Conservation (phyloP, 1,284 basidiomycete genomes). For the Pholiota adiposa region DNA sequence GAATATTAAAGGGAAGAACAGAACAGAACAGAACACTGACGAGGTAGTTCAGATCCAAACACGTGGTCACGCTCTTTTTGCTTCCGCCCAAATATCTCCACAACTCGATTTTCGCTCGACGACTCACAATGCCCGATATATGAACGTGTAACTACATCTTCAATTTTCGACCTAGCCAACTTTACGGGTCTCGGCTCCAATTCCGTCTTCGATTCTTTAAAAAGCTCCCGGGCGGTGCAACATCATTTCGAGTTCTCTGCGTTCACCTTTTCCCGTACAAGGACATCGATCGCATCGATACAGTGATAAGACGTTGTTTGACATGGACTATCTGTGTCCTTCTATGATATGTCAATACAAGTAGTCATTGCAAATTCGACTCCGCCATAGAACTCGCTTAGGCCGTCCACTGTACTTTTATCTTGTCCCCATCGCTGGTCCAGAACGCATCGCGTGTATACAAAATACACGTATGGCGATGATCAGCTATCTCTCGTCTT, state of each 20-base stretch:
- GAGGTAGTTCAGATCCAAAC: conserved; percentile 23
- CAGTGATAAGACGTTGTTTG: conserved; percentile 1
- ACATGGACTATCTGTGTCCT: background rate
- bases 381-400: conserved; percentile 5
- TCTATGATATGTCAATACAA: background rate
- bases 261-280: conserved; percentile 3
- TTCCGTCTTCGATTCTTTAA: background rate
- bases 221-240: too few species aligned
- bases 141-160: conserved; percentile 4
- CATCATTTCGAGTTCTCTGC: background rate
- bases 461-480: background rate
- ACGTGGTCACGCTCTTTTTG: conserved; percentile 29
- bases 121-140: conserved; percentile 18
- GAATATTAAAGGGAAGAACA: conserved; percentile 25
- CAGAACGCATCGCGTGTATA: too few species aligned
- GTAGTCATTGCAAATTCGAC: conserved; percentile 1
- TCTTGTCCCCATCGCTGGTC: background rate
- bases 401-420: background rate
- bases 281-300: conserved; percentile 19
- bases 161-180: conserved; percentile 5
- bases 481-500: conserved; percentile 3
- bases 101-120: background rate
- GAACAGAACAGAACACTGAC: conserved; percentile 14
- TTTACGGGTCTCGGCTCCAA: conserved; percentile 3
- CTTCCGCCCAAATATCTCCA: conserved; percentile 19